These are phyloP conservation scores for Fusarium virguliforme DNA, from an alignment of 2,329 filamentous ascomycete genomes.

Conservation along the genomic window DNA sequence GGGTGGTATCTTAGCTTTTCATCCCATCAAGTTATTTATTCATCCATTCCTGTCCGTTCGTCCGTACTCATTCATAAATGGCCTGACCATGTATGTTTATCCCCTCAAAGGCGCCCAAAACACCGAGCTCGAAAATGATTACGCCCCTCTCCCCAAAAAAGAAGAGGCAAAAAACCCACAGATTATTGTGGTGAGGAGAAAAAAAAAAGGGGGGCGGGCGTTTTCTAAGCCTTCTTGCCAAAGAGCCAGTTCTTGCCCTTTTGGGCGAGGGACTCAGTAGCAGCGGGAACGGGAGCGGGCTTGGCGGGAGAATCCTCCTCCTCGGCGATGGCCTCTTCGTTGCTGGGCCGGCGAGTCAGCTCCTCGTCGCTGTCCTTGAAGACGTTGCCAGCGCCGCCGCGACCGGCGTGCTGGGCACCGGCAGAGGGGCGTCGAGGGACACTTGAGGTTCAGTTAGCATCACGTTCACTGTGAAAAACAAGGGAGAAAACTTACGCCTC, in stretches of 20 bases:
- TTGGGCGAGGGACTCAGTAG: conserved; percentile 52
- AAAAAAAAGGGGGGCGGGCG: neutral
- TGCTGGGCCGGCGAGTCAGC: conserved; percentile 50
- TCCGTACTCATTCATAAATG: conserved; percentile 18
- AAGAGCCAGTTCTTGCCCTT: conserved; percentile 68
- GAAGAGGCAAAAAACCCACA: neutral
- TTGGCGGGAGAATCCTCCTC: conserved; percentile 37
- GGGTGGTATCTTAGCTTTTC: conserved; percentile 47
- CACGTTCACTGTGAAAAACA: too few relatives aligned
- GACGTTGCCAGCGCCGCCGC: conserved; percentile 83
- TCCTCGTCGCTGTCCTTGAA: conserved; percentile 65
- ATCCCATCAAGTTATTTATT: conserved; percentile 20
- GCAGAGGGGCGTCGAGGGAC: conserved; percentile 70
- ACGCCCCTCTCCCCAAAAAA: conserved; percentile 16
- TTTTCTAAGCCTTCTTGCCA: conserved; percentile 62
- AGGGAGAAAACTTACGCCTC: conserved; percentile 69
- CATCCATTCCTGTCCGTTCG: conserved; percentile 15
- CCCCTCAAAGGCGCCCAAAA: conserved; percentile 43
- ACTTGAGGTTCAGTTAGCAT: conserved; percentile 53
- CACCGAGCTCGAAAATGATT: conserved; percentile 45
- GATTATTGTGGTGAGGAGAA: neutral
- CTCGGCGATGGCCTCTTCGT: conserved; percentile 54
- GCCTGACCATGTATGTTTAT: conserved; percentile 19
- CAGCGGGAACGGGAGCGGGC: conserved; percentile 3
- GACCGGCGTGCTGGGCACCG: conserved; percentile 77